A percentile compares a stretch with the other conserved stretches of the same genome.
Evolutionary conservation across 2,329 filamentous ascomycete species (phyloP).

Genomic region (Sarocladiaceae sp.): DNA sequence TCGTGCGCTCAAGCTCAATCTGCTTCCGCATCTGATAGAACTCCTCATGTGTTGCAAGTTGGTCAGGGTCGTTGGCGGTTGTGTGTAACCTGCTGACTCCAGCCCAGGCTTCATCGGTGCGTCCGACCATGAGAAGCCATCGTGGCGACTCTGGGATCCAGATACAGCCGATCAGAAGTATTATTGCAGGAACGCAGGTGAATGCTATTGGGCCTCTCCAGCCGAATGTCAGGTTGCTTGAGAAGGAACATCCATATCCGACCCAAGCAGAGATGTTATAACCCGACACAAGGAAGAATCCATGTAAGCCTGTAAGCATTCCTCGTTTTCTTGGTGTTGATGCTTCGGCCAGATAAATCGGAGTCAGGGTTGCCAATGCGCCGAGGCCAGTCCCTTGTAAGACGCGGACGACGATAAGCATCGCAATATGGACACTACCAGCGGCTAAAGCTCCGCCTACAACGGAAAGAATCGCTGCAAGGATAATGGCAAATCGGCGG

Average conservation of each 20-base stretch:
- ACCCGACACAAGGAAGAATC: constrained; percentile 40
- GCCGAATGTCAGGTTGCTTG: constrained; percentile 26
- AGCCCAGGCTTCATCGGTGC: constrained; percentile 19
- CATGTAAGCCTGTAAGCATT: constrained; percentile 43
- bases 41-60: constrained; percentile 40
- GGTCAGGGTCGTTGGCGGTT: constrained; percentile 30
- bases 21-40: constrained; percentile 42
- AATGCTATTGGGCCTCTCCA: constrained; percentile 40
- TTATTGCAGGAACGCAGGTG: constrained; percentile 51
- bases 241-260: constrained; percentile 30
- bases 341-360: constrained; percentile 30
- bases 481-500: constrained; percentile 39
- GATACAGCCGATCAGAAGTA: constrained; percentile 55
- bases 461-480: constrained; percentile 37
- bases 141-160: constrained; percentile 6
- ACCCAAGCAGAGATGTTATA: constrained; percentile 36
- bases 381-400: constrained; percentile 40
- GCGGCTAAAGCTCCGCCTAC: constrained; percentile 42
- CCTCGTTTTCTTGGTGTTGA: constrained; percentile 38
- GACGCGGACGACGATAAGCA: constrained; percentile 32
- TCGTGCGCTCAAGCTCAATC: constrained; percentile 35
- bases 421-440: constrained; percentile 38
- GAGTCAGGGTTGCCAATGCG: constrained; percentile 28
- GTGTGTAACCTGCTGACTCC: constrained; percentile 35
- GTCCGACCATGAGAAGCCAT: constrained; percentile 9